Evolutionary conservation across 192 early-diverging fungal species (phyloP), one percentile per base, ranked within the genome.

Genomic region (Mortierella antarctica): DNA sequence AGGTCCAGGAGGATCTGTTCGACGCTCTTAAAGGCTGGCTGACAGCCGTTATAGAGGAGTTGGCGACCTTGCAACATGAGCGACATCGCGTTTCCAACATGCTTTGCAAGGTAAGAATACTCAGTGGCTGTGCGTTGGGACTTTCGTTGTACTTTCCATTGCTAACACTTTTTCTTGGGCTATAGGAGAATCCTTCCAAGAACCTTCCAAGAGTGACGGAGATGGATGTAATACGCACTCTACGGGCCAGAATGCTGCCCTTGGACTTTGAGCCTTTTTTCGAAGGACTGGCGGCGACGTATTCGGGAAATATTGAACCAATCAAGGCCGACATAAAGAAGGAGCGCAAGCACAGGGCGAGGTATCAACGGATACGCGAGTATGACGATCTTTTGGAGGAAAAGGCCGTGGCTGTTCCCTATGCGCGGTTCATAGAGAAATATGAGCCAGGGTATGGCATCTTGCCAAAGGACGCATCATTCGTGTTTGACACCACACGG

Each of bases 361-460:
- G 50, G n/a, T n/a, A 49, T 15, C 14, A 52, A 7, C 41, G 64
- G 15, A 47, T 74, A 23, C 13, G 15, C 4, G 45, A 51, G 4
- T 17, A 63, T 45, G n/a, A 48, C 14, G 6, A n/a, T 7, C 10
- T 5, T 7, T 20, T 68, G 56, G 56, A 14, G 1, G 31, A 47
- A 44, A 59, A 52, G 49, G 71, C 62, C 8, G 17, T 4, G 11
- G 14, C 1, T 4, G n/a, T 31, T 15, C 47, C 23, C 14, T 3
- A 44, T 6, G 23, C 7, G 1, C 65, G 49, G 18, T 53, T 21
- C 41, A 6, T 67, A 0, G 73, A 74, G 42, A 50, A 17, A 20
- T 74, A 74, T 74, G 64, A 63, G 7, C 76, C 76, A 6, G 76
- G 76, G 41, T 79, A 79, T 71, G 76, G 76, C 17, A 31, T 66